phyloP scores from a whole-genome alignment of 1,139 yeast genomes.

The Arxiozyma heterogenica region DNA sequence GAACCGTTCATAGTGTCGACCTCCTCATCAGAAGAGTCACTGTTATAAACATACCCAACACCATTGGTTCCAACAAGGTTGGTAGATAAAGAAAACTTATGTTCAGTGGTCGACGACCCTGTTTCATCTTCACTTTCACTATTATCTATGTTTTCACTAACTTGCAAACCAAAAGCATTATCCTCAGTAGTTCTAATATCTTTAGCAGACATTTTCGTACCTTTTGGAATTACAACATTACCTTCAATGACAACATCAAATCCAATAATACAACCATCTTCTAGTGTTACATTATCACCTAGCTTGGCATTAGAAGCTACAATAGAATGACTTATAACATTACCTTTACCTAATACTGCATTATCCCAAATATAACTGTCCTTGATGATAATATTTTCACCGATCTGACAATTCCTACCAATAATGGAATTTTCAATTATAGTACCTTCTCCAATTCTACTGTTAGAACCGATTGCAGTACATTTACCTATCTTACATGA shows the following conservation, averaged over 20 bases:
- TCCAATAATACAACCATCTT: slow-evolving; percentile 75
- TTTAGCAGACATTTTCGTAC: slow-evolving; percentile 41
- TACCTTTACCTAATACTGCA: slow-evolving; percentile 59
- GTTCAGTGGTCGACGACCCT: slow-evolving; percentile 10
- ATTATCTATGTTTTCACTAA: slow-evolving; percentile 1
- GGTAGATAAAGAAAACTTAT: slow-evolving; percentile 26
- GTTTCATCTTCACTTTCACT: slow-evolving; percentile 4
- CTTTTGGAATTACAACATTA: slow-evolving; percentile 38
- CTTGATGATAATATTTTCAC: slow-evolving; percentile 58
- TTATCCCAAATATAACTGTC: slow-evolving; percentile 86
- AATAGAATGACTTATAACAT: slow-evolving; percentile 50
- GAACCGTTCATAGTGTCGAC: slow-evolving; percentile 33
- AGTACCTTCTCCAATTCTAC: slow-evolving; percentile 54
- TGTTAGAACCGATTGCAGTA: slow-evolving; percentile 67
- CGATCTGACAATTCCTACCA: slow-evolving; percentile 80
- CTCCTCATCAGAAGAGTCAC: slow-evolving; percentile 40
- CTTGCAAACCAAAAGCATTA: slow-evolving; percentile 27
- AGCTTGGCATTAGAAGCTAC: slow-evolving; percentile 57
- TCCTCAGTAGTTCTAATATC: slow-evolving; percentile 33
- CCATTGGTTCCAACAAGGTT: slow-evolving; percentile 53
- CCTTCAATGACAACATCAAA: slow-evolving; percentile 59
- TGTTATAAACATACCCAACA: slow-evolving; percentile 47
- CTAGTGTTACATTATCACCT: slow-evolving; percentile 42
- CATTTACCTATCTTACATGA: slow-evolving; percentile 74
- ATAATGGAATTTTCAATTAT: slow-evolving; percentile 57